These are phyloP conservation scores for Podaxis sp. DNA, from an alignment of 768 basidiomycete genomes.

Conservation along the genomic window DNA sequence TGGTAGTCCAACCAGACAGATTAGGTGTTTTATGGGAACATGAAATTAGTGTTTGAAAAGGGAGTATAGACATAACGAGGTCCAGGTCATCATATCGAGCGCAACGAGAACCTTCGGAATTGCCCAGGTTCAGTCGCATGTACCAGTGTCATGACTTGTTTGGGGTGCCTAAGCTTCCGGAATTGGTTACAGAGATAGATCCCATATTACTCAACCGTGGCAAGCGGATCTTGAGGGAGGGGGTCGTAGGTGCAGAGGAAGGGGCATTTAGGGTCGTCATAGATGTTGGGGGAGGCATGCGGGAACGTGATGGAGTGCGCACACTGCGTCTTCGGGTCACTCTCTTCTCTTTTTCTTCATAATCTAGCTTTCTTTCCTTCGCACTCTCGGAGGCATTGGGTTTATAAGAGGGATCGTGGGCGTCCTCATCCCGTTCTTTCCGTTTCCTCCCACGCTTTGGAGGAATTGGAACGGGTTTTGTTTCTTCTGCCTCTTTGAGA, in stretches of 20 bases:
- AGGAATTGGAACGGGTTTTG: slow-evolving; percentile 5
- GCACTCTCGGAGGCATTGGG: slow-evolving; percentile 7
- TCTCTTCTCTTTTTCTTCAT: slow-evolving; percentile 23
- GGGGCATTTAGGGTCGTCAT: slow-evolving; percentile 22
- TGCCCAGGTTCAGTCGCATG: background rate
- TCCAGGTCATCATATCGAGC: background rate
- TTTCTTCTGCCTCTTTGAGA: slow-evolving; percentile 30
- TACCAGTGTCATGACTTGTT: slow-evolving; percentile 20
- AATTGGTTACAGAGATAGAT: slow-evolving; percentile 21
- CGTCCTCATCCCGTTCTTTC: slow-evolving; percentile 44
- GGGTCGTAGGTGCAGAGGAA: slow-evolving; percentile 28
- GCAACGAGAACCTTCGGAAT: background rate
- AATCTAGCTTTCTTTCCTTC: slow-evolving; percentile 22
- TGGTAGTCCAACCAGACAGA: slow-evolving; percentile 10
- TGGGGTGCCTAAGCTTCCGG: slow-evolving; percentile 24
- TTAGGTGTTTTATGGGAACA: slow-evolving; percentile 14
- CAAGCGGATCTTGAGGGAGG: slow-evolving; percentile 56
- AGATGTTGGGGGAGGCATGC: slow-evolving; percentile 14
- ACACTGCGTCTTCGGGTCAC: slow-evolving; percentile 25
- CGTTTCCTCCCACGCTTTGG: slow-evolving; percentile 40
- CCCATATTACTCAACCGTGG: slow-evolving; percentile 39
- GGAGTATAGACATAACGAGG: slow-evolving; percentile 3
- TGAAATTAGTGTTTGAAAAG: slow-evolving; percentile 1
- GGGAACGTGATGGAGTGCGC: slow-evolving; percentile 31
- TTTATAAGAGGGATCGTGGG: slow-evolving; percentile 6